phyloP scores from a whole-genome alignment of 805 yeast genomes.

The Myxozyma udenii region DNA sequence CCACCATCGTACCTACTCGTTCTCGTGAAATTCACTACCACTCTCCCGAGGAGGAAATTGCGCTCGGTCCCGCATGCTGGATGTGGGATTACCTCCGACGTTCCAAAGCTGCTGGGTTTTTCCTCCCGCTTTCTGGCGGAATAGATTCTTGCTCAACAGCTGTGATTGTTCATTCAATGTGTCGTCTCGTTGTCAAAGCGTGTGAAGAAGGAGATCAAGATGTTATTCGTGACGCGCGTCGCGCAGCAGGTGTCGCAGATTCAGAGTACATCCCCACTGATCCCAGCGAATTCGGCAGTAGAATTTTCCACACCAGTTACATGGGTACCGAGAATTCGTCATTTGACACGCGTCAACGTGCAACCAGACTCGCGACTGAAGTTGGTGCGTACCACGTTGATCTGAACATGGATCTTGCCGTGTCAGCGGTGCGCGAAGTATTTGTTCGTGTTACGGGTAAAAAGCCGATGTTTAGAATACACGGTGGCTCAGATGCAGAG shows the following conservation, averaged over 20 bases:
- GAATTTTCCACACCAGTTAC: slow-evolving; percentile 81
- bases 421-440: slow-evolving; percentile 65
- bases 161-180: slow-evolving; percentile 90
- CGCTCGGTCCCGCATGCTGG: slow-evolving; percentile 99
- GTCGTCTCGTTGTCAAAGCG: slow-evolving; percentile 75
- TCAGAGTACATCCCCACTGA: slow-evolving; percentile 63
- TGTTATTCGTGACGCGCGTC: slow-evolving; percentile 73
- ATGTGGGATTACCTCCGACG: slow-evolving; percentile 96
- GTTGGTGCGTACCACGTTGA: slow-evolving; percentile 90
- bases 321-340: slow-evolving; percentile 98
- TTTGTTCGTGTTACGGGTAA: slow-evolving; percentile 90
- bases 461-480: slow-evolving; percentile 80
- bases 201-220: slow-evolving; percentile 55
- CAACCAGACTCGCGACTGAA: slow-evolving; percentile 65
- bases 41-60: slow-evolving; percentile 92
- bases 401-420: slow-evolving; percentile 85
- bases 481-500: slow-evolving; percentile 90
- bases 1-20: slow-evolving; percentile 56
- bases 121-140: slow-evolving; percentile 93
- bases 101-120: slow-evolving; percentile 85
- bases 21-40: slow-evolving; percentile 57
- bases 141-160: slow-evolving; percentile 98
- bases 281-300: slow-evolving; percentile 71
- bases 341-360: slow-evolving; percentile 75
- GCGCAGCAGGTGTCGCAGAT: slow-evolving; percentile 55